phyloP scores from a whole-genome alignment of 805 yeast species.

The Candida schatavii region DNA sequence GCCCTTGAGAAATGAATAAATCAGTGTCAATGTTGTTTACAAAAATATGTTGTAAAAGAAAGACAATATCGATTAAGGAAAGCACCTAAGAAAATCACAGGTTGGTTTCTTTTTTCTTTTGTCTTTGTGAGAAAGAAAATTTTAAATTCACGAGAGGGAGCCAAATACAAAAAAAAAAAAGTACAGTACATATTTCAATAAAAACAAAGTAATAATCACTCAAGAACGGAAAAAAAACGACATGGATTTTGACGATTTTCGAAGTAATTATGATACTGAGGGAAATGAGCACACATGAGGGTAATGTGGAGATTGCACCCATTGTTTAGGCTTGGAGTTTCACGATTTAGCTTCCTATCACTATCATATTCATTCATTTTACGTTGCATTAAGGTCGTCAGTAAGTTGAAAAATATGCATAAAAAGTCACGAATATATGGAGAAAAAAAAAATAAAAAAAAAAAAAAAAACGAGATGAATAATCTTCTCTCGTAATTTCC shows the following conservation, averaged over 20 bases:
- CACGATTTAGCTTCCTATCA: too few species aligned
- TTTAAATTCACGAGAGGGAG: neutral
- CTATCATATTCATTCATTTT: too few species aligned
- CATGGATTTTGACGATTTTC: too few species aligned
- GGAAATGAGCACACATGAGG: neutral
- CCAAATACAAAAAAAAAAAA: neutral
- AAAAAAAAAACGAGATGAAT: slow-evolving; percentile 3
- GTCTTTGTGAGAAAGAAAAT: neutral
- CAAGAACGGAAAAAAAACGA: neutral
- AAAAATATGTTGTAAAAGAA: too few species aligned
- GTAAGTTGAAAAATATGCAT: too few species aligned
- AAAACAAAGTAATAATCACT: neutral
- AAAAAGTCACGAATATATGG: too few species aligned
- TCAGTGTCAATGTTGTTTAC: too few species aligned
- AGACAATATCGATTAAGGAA: neutral
- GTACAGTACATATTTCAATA: neutral
- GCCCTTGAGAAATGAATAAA: too few species aligned
- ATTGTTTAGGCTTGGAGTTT: too few species aligned
- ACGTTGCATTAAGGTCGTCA: too few species aligned
- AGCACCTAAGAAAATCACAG: neutral
- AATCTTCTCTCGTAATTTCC: slow-evolving; percentile 3
- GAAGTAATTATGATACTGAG: too few species aligned
- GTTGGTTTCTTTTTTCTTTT: neutral
- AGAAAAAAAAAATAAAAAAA: neutral
- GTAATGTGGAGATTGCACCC: neutral